Conservation (phyloP, 345 rosid species). For the Triadica sebifera region DNA sequence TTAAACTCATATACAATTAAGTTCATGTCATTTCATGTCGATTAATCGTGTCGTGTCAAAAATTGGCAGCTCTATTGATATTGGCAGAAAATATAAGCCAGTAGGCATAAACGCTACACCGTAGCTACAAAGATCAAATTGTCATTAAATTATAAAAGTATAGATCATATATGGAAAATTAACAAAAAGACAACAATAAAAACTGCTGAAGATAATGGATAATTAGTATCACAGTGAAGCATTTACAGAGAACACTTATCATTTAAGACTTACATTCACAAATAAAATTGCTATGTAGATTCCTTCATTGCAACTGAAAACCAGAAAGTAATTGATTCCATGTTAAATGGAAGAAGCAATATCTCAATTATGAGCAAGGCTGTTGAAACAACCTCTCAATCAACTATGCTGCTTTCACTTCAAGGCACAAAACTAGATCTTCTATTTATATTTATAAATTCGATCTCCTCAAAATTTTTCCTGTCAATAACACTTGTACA, state of each 20-base stretch:
- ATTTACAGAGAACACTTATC: neutral
- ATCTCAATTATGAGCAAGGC: neutral
- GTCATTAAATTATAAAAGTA: neutral
- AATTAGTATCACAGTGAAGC: neutral
- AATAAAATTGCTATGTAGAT: neutral
- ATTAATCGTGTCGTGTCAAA: too few relatives aligned
- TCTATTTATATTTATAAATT: neutral
- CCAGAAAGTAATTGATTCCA: neutral
- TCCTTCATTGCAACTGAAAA: neutral
- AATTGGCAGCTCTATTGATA: too few relatives aligned
- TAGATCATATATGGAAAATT: neutral
- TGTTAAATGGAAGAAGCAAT: neutral
- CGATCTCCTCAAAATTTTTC: neutral
- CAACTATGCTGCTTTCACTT: neutral
- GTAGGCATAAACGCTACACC: neutral
- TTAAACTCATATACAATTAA: too few relatives aligned
- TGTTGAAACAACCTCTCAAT: neutral
- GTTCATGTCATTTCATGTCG: too few relatives aligned
- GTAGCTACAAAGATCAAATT: neutral
- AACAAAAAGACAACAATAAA: too few relatives aligned
- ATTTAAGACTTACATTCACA: neutral
- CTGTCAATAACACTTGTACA: conserved; percentile 27
- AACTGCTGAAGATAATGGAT: neutral
- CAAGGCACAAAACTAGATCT: neutral
- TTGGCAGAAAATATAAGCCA: neutral